A percentile compares a stretch with the other conserved stretches of the same genome.
phyloP scores from a whole-genome alignment of 352 stramenopile genomes.

The Phytophthora parvispora region DNA sequence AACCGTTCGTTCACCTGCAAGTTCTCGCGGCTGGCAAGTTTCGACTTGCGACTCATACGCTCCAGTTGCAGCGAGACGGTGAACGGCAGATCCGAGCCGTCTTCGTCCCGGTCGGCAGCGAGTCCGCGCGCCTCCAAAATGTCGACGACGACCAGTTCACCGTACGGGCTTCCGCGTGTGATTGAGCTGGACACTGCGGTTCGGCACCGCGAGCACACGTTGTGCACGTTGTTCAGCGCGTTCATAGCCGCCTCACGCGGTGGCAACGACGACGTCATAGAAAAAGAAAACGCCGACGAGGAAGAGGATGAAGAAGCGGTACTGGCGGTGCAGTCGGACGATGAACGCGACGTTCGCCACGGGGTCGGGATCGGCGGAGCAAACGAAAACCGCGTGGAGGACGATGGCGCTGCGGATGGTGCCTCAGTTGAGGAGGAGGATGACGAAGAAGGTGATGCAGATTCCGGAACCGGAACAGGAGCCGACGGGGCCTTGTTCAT shows the following conservation, averaged over 20 bases:
- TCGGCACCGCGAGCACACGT: slow-evolving; percentile 36
- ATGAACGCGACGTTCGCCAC: slow-evolving; percentile 54
- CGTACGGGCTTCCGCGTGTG: slow-evolving; percentile 61
- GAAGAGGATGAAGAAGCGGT: slow-evolving; percentile 8
- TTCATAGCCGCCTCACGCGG: slow-evolving; percentile 42
- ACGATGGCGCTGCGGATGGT: too few relatives aligned
- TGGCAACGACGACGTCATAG: slow-evolving; percentile 15
- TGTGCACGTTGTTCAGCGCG: slow-evolving; percentile 68
- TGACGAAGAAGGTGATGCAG: slow-evolving; percentile 10
- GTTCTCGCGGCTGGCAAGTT: slow-evolving; percentile 27
- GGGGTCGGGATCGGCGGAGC: slow-evolving; percentile 54
- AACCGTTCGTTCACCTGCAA: slow-evolving; percentile 72
- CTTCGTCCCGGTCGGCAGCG: slow-evolving; percentile 47
- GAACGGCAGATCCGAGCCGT: slow-evolving; percentile 55
- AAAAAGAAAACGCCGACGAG: slow-evolving; percentile 26
- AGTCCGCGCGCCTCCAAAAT: slow-evolving; percentile 68
- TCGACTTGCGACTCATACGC: slow-evolving; percentile 45
- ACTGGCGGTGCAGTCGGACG: slow-evolving; percentile 25
- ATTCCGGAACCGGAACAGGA: slow-evolving; percentile 15
- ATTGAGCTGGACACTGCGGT: slow-evolving; percentile 30
- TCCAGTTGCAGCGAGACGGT: slow-evolving; percentile 52
- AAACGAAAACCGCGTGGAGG: slow-evolving; percentile 45
- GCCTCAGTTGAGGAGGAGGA: too few relatives aligned
- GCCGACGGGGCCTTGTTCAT: slow-evolving; percentile 20
- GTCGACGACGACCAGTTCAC: slow-evolving; percentile 75